Evolutionary conservation across 2,329 filamentous ascomycete genomes (phyloP).

Genomic region (Niveomyces coronatus): DNA sequence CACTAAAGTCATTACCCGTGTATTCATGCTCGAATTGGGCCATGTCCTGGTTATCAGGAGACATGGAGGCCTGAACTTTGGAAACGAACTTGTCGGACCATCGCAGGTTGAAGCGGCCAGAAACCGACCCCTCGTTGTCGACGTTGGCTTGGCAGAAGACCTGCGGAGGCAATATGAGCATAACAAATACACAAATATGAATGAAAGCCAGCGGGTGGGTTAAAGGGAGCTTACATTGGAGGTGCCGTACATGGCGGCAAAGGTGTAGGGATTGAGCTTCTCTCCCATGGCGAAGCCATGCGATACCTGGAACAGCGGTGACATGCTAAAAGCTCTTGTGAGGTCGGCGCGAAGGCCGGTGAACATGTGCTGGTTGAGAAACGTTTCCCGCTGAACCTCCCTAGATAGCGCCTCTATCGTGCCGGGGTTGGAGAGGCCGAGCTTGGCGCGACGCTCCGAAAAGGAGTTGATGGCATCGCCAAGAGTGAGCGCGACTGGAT

Average conservation of each 20-base stretch:
- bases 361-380: constrained; percentile 95
- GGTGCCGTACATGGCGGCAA: constrained; percentile 87
- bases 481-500: constrained; percentile 59
- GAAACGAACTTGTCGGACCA: constrained; percentile 72
- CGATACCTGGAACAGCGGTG: constrained; percentile 91
- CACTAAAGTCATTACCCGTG: constrained; percentile 84
- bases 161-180: constrained; percentile 39
- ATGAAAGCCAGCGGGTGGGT: constrained; percentile 2
- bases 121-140: constrained; percentile 83
- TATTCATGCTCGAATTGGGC: constrained; percentile 94
- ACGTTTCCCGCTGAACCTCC: constrained; percentile 93
- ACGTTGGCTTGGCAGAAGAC: constrained; percentile 92
- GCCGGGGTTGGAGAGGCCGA: constrained; percentile 86
- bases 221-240: constrained; percentile 69
- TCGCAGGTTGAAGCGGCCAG: constrained; percentile 85
- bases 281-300: constrained; percentile 96
- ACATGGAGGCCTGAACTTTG: constrained; percentile 81
- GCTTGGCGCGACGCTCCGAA: constrained; percentile 72
- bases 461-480: constrained; percentile 74
- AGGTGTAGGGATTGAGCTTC: constrained; percentile 86
- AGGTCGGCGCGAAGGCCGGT: constrained; percentile 90
- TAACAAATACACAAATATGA: neutral
- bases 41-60: constrained; percentile 73
- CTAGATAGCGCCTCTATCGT: constrained; percentile 80
- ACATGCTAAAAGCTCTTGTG: constrained; percentile 91